These are phyloP conservation scores for Raffaelea ambrosiae DNA, from an alignment of 2,329 filamentous ascomycete species.

Conservation along the genomic window DNA sequence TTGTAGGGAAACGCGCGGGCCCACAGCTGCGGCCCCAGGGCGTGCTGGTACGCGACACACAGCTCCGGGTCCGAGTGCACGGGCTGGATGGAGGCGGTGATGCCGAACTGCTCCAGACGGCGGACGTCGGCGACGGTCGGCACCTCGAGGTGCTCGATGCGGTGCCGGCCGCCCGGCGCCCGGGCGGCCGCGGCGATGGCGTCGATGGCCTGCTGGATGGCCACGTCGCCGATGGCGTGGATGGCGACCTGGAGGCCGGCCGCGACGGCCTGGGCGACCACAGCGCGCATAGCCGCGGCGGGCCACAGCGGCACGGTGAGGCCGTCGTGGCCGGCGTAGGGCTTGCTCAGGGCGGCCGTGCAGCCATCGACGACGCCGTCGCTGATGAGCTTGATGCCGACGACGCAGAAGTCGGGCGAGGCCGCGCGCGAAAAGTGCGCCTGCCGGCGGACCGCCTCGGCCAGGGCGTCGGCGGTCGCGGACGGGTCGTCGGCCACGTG, in stretches of 20 bases:
- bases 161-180: neutral
- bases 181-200: neutral
- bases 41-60: neutral
- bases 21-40: neutral
- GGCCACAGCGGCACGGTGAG: neutral
- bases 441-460: neutral
- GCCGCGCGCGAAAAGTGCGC: neutral
- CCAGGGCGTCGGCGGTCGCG: neutral
- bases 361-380: neutral
- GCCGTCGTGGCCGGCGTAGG: neutral
- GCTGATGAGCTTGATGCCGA: neutral
- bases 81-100: neutral
- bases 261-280: neutral
- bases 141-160: neutral
- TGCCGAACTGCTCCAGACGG: neutral
- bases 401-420: neutral
- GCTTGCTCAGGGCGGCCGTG: neutral
- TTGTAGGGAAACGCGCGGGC: neutral
- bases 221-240: neutral
- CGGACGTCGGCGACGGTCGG: neutral
- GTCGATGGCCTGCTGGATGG: neutral
- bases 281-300: neutral
- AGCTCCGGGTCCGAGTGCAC: neutral
- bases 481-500: neutral
- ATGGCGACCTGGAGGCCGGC: neutral